Base-by-base conservation (phyloP, 352 stramenopile species). In the Globisporangium barbulae region DNA sequence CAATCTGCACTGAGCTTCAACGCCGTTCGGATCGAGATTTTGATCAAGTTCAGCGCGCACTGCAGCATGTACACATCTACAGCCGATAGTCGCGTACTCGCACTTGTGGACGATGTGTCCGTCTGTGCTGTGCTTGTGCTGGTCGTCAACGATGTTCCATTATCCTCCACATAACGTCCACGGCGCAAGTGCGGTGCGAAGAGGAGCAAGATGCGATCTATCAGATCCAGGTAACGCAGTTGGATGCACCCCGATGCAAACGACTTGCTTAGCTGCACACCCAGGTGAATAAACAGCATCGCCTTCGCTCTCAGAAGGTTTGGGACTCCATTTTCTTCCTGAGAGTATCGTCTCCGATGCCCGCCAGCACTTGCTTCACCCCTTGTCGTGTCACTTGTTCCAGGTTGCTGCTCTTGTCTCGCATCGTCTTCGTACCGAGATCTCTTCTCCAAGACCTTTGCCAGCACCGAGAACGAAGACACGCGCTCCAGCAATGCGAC, bases 1-100 rank as follows among this genome's bases (percentile, higher is more conserved):
- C 79, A 92, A 52, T 90, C 77, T 0, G 79, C 81, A 19, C 81
- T 76, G 59, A 94, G 74, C 59, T 90, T 85, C 10, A 92, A 28
- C 17, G 85, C 79, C 22, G 73, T 87, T 58, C 78, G 81, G 63
- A 91, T 83, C 22, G 67, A 68, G 2, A 85, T 53, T 13, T 80
- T 79, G 30, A 86, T 76, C 42, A 90, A 3, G 58, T 90, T 83
- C 9, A 90, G 50, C 30, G 78, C 72, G 49, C 83, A 90, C 31
- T 94, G 81, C 5, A 81, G 59, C 5, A 90, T 62, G 52, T 92
- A 90, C 33, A 76, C 53, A 30, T 87, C 73, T 47, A 68, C 64
- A 31, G 61, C 21, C 15, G 65, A 56, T n/a, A 61, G 25, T 21
- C 33, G 54, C 21, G 53, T 37, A 1, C 5, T 35, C 28, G 44